phyloP scores from a whole-genome alignment of 139 green algal genomes.

The Chlamydomonas sphaeroides region DNA sequence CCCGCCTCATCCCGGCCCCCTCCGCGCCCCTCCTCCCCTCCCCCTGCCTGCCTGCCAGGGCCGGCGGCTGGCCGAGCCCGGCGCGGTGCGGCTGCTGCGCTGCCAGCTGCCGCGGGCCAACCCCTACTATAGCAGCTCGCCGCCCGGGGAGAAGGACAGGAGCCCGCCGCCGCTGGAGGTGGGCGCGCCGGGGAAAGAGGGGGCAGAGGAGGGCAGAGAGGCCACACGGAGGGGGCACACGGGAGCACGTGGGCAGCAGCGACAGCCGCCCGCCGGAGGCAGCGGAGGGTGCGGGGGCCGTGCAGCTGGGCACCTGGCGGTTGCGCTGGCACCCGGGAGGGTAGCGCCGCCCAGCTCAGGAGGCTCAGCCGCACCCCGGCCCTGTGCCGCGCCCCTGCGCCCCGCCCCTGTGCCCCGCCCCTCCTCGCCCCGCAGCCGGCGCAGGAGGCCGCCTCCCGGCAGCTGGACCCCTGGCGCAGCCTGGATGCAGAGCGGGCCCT shows the following conservation, averaged over 20 bases:
- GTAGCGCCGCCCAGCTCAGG: too few relatives aligned
- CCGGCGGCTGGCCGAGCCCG: conserved; percentile 56
- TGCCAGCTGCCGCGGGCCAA: conserved; percentile 85
- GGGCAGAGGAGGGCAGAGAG: not conserved
- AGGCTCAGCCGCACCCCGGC: too few relatives aligned
- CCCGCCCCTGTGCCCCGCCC: not conserved
- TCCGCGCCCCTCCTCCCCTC: not conserved
- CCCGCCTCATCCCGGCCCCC: not conserved
- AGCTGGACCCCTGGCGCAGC: conserved; percentile 58
- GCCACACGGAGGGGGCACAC: too few relatives aligned
- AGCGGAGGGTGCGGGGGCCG: too few relatives aligned
- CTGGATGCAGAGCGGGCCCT: conserved; percentile 28
- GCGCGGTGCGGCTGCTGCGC: conserved; percentile 76
- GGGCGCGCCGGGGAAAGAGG: not conserved
- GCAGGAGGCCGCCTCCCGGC: conserved; percentile 29
- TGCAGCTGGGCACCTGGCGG: too few relatives aligned
- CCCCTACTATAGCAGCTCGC: conserved; percentile 74
- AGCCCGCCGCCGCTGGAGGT: conserved; percentile 48
- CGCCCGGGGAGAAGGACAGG: conserved; percentile 53
- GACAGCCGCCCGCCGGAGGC: too few relatives aligned
- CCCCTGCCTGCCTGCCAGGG: too few relatives aligned
- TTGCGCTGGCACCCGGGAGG: too few relatives aligned
- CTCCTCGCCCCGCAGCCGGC: conserved; percentile 5
- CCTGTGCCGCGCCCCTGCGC: not conserved
- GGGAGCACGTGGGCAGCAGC: too few relatives aligned